Base-by-base conservation (phyloP, 352 stramenopile species). In the Pythium scleroteichum region DNA sequence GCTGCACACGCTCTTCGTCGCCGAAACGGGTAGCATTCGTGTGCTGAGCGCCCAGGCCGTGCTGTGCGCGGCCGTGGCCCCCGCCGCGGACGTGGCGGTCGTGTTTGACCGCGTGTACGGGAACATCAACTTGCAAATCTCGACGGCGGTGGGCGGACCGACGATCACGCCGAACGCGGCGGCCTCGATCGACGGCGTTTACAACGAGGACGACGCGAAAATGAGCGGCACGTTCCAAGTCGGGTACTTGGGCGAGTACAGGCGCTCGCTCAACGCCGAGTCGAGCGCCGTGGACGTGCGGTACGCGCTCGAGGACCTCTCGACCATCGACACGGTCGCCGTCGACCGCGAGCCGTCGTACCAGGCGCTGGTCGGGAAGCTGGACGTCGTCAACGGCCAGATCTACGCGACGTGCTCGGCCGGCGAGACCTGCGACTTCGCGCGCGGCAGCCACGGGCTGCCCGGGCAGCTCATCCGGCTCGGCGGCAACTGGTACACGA, bases 151-250 rank as follows among this genome's bases (percentile, higher is more conserved):
- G 0, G 61, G 53, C 0, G 58, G 40, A 5, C 63, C 54, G 16
- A 63, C 45, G 20, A 46, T 75, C 24, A 66, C 61, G 24, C 51
- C 62, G 2, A 81, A 78, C 41, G 48, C 56, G 0, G 64, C 22
- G 0, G 64, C 77, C 7, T 88, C 65, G 0, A 83, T 89, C 46
- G 63, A 87, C 27, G 82, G 84, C 0, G 65, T 92, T 2, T 92
- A 86, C 62, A 76, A 71, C 22, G 73, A 82, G 27, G 53, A 73
- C 0, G 61, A 42, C 0, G 69, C 79, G 7, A 76, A 66, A 42
- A 92, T 94, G 80, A 94, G 84, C 27, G 82, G 85, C 1, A 94
- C 82, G 17, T 92, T 92, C 62, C 82, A 90, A 58, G 63, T 94
- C 8, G 81, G 82, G 0, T 92, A 90, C 61, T 70, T 75, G 14